These are phyloP conservation scores for Myriosclerotinia scirpicola DNA, from an alignment of 2,329 filamentous ascomycete genomes.

Conservation along the genomic window DNA sequence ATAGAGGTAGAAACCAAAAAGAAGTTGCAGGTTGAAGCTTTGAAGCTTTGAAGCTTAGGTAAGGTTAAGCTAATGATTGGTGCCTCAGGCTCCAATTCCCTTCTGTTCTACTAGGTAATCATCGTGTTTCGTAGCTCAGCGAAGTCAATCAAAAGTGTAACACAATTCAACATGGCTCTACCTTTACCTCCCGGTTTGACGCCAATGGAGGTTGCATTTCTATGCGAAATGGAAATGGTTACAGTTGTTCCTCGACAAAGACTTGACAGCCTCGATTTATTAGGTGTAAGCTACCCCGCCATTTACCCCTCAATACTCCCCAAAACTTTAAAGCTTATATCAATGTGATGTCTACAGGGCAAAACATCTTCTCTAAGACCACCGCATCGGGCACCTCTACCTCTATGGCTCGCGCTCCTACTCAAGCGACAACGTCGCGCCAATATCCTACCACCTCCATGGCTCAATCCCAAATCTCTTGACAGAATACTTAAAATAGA, in stretches of 20 bases:
- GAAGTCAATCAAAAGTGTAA: conserved; percentile 3
- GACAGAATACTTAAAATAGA: conserved; percentile 78
- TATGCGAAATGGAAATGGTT: conserved; percentile 97
- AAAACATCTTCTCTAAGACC: conserved; percentile 74
- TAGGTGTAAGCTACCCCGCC: conserved; percentile 64
- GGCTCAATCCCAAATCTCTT: conserved; percentile 78
- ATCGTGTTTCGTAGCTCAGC: background rate
- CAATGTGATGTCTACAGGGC: conserved; percentile 56
- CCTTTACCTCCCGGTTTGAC: conserved; percentile 56
- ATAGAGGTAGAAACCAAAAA: too few relatives aligned
- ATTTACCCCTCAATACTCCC: conserved; percentile 28
- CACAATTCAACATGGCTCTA: conserved; percentile 37
- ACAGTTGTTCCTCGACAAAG: conserved; percentile 89
- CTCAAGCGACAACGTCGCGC: conserved; percentile 92
- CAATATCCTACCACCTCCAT: conserved; percentile 87
- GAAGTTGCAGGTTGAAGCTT: too few relatives aligned
- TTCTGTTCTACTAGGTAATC: background rate
- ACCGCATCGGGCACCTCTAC: conserved; percentile 74
- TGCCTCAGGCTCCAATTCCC: background rate
- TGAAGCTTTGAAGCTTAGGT: too few relatives aligned
- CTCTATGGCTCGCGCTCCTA: conserved; percentile 92
- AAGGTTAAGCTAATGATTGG: background rate
- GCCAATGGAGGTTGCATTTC: conserved; percentile 85
- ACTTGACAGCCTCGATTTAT: conserved; percentile 79
- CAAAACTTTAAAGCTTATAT: conserved; percentile 40